Evolutionary conservation across 495 filamentous ascomycete species (phyloP).

Genomic region (Thermochaetoides thermophila): DNA sequence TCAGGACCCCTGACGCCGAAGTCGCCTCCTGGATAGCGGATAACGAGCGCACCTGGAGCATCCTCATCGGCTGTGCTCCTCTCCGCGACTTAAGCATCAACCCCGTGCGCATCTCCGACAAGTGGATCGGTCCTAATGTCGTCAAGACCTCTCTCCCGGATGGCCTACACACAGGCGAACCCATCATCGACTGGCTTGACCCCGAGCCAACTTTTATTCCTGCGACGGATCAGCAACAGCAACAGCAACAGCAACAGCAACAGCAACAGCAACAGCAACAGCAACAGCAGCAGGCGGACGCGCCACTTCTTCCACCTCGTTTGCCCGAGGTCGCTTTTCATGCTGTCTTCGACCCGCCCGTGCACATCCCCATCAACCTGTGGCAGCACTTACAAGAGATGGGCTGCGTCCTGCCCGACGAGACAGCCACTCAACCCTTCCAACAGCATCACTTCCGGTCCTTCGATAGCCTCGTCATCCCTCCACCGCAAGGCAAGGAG

Average conservation of each 20-base stretch:
- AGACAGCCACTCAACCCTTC: slow-evolving; percentile 40
- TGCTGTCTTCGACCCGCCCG: slow-evolving; percentile 68
- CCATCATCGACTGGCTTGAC: slow-evolving; percentile 52
- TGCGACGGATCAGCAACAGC: slow-evolving; percentile 22
- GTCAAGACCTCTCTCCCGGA: slow-evolving; percentile 32
- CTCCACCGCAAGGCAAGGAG: slow-evolving; percentile 20
- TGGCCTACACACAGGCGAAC: slow-evolving; percentile 24
- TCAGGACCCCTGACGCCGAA: slow-evolving; percentile 16
- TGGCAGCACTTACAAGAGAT: slow-evolving; percentile 53
- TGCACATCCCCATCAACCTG: slow-evolving; percentile 54
- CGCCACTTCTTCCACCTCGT: slow-evolving; percentile 24
- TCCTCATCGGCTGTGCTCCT: slow-evolving; percentile 48
- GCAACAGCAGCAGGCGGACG: slow-evolving; percentile 12
- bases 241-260: slow-evolving; percentile 18
- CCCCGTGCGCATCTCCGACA: slow-evolving; percentile 46
- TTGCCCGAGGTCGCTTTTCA: slow-evolving; percentile 68
- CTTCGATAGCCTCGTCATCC: slow-evolving; percentile 57
- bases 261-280: slow-evolving; percentile 21
- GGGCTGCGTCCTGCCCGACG: slow-evolving; percentile 42
- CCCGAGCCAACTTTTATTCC: slow-evolving; percentile 35
- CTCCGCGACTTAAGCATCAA: slow-evolving; percentile 35
- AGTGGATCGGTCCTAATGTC: slow-evolving; percentile 49
- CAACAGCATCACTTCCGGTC: too few relatives aligned
- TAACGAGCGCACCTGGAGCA: slow-evolving; percentile 36
- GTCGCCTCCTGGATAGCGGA: slow-evolving; percentile 12